phyloP scores from a whole-genome alignment of 1,284 basidiomycete genomes.

The Ceratobasidium sp. region DNA sequence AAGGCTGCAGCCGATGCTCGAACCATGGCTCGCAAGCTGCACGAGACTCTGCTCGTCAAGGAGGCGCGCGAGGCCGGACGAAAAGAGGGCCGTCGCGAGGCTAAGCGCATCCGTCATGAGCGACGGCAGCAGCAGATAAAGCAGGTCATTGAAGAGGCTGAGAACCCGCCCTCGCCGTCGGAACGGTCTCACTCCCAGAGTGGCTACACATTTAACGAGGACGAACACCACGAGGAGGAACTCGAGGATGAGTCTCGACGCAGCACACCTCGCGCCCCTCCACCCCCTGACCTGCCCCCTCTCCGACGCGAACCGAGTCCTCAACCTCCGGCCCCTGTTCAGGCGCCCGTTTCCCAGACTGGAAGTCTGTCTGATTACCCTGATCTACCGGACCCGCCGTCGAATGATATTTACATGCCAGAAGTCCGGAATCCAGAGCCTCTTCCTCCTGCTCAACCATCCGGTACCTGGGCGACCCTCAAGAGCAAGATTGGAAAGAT shows the following conservation, averaged over 20 bases:
- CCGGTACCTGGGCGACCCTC: background rate
- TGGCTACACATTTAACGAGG: constrained; percentile 1
- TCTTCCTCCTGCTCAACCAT: constrained; percentile 7
- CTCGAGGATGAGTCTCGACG: constrained; percentile 13
- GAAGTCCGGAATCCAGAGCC: constrained; percentile 24
- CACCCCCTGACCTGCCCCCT: constrained; percentile 18
- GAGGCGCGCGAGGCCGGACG: constrained; percentile 25
- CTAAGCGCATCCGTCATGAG: background rate
- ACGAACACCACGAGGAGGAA: background rate
- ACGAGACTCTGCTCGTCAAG: constrained; percentile 10
- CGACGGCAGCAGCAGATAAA: constrained; percentile 2
- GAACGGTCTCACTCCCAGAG: background rate
- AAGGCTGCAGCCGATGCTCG: constrained; percentile 17
- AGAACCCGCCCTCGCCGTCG: background rate
- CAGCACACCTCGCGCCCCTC: constrained; percentile 7
- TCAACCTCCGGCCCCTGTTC: constrained; percentile 7
- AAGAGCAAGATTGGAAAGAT: constrained; percentile 25
- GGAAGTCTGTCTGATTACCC: constrained; percentile 14
- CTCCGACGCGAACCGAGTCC: constrained; percentile 13
- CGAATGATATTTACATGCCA: constrained; percentile 2
- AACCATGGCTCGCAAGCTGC: constrained; percentile 20
- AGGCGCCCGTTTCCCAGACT: constrained; percentile 2
- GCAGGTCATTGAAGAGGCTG: background rate
- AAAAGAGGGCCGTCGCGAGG: constrained; percentile 18
- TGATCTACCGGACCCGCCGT: constrained; percentile 19